A percentile compares a stretch with the other conserved stretches of the same genome.
Evolutionary conservation across 805 yeast genomes (phyloP).

Genomic region (Cyberlindnera amylophila): DNA sequence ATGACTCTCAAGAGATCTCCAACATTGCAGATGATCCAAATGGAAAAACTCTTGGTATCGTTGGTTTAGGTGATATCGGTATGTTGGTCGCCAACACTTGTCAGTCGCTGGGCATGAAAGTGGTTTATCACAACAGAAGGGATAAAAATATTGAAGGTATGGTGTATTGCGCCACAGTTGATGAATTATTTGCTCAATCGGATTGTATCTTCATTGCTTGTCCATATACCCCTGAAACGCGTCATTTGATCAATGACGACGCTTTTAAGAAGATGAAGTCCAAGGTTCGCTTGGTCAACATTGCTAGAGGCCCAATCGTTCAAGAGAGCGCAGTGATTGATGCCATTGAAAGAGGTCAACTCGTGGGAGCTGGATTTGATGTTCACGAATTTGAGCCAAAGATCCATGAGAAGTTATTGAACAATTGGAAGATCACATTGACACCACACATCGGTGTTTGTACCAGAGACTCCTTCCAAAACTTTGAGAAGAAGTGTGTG

Average conservation of each 20-base stretch:
- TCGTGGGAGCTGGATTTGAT: conserved; percentile 41
- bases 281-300: conserved; percentile 31
- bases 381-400: conserved; percentile 42
- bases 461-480: conserved; percentile 33
- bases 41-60: conserved; percentile 41
- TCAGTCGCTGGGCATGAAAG: conserved; percentile 40
- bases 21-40: conserved; percentile 37
- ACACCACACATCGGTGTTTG: conserved; percentile 38
- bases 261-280: conserved; percentile 27
- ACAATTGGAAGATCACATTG: conserved; percentile 34
- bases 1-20: conserved; percentile 30
- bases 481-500: conserved; percentile 37
- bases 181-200: conserved; percentile 26
- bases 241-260: conserved; percentile 34
- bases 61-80: conserved; percentile 49
- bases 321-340: conserved; percentile 37
- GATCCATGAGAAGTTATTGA: conserved; percentile 30
- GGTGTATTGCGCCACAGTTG: conserved; percentile 24
- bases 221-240: conserved; percentile 37
- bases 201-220: conserved; percentile 36
- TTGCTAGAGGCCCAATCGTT: conserved; percentile 40
- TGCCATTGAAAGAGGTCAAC: conserved; percentile 37
- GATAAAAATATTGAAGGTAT: conserved; percentile 36
- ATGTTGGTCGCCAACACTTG: conserved; percentile 39
- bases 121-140: conserved; percentile 39